These are phyloP conservation scores for Salix viminalis DNA, from an alignment of 345 rosid genomes.

Conservation along the genomic window DNA sequence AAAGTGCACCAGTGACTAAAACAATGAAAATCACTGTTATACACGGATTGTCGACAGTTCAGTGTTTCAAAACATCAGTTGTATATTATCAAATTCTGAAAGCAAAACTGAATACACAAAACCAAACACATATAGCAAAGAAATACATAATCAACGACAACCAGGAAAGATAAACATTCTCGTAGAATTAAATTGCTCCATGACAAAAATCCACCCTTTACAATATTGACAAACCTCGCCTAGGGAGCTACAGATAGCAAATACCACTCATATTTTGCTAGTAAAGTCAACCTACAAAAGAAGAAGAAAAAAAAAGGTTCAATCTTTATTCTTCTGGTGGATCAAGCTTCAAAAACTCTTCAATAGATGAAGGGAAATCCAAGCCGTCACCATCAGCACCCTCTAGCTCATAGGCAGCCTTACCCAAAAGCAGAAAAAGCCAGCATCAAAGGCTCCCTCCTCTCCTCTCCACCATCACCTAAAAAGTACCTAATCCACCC, in stretches of 20 bases:
- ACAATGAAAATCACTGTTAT: no score
- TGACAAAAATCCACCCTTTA: neutral
- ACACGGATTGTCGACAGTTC: no score
- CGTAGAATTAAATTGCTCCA: neutral
- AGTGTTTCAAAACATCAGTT: neutral
- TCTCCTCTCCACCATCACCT: slow-evolving; percentile 19
- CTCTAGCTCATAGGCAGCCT: slow-evolving; percentile 29
- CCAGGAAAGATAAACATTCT: neutral
- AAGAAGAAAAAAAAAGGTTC: neutral
- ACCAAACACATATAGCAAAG: neutral
- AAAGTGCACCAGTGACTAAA: no score
- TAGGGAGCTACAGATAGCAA: neutral
- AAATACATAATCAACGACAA: no score
- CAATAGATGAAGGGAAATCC: slow-evolving; percentile 46
- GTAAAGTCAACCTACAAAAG: neutral
- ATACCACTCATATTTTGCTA: neutral
- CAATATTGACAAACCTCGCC: neutral
- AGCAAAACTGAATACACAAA: neutral
- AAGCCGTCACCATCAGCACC: slow-evolving; percentile 21
- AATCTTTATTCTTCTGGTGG: slow-evolving; percentile 29
- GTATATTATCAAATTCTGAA: neutral
- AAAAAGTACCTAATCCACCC: slow-evolving; percentile 39
- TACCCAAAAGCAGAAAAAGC: slow-evolving; percentile 48
- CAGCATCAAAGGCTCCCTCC: slow-evolving; percentile 41
- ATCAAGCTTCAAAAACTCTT: slow-evolving; percentile 36